Evolutionary conservation across 208 protist species (phyloP).

Genomic region (Leishmania braziliensis): DNA sequence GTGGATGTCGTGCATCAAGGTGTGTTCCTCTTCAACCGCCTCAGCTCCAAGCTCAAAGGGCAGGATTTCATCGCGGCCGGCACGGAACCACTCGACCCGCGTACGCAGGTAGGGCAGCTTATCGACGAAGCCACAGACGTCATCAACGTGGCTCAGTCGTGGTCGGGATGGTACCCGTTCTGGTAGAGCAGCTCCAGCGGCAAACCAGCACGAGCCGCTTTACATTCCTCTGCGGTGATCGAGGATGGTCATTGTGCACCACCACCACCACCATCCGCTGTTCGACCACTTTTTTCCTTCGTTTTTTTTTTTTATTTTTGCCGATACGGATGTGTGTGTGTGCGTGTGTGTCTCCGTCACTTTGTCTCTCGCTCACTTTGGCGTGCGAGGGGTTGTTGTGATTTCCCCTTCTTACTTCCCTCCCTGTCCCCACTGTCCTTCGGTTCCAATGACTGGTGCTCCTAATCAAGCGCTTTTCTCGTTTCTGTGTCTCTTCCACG

Average conservation of each 20-base stretch:
- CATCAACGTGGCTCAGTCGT: constrained; percentile 89
- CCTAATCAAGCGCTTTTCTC: background rate
- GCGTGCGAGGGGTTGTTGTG: background rate
- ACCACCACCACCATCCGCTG: background rate
- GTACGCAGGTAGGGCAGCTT: constrained; percentile 77
- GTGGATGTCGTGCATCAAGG: constrained; percentile 86
- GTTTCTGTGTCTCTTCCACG: constrained; percentile 15
- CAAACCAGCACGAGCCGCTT: background rate
- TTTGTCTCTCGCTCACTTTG: background rate
- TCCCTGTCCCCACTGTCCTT: no score
- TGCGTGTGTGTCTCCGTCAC: background rate
- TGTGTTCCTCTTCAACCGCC: constrained; percentile 75
- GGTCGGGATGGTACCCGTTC: constrained; percentile 92
- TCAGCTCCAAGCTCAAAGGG: constrained; percentile 86
- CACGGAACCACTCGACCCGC: constrained; percentile 59
- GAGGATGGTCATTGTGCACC: background rate
- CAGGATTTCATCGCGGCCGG: constrained; percentile 61
- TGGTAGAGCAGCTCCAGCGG: constrained; percentile 47
- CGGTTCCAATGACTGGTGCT: background rate
- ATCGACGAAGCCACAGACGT: constrained; percentile 86
- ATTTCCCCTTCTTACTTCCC: background rate
- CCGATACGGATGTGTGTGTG: background rate
- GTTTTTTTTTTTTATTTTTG: background rate
- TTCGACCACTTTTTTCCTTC: background rate
- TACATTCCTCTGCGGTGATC: background rate